Evolutionary conservation across 2,329 filamentous ascomycete genomes (phyloP), one percentile per base, ranked within the genome.

Genomic region (Colletotrichum acutatum): DNA sequence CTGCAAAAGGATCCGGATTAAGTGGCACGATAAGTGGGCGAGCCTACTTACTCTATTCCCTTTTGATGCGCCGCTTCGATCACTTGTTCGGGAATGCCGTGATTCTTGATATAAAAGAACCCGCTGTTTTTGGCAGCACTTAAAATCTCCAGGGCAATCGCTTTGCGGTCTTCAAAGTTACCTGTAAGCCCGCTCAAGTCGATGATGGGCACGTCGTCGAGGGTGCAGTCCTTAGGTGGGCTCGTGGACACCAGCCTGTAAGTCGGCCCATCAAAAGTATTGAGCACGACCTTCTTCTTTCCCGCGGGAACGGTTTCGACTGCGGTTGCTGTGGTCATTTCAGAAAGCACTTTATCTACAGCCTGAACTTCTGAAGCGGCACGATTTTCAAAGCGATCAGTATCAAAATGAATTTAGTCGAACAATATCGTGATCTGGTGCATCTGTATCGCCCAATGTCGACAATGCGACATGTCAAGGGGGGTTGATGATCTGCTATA

Each of bases 61-160:
- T 75, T 74, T 32, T 62, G 30, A 66, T 75, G 71, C 1, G 76
- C 71, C 1, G 68, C 68, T 2, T 75, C 68, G 14, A 82, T 83
- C 5, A 75, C 75, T 34, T 79, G 76, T 34, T 82, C 77, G 0
- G 79, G 66, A 14, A 86, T 84, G 0, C 83, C 83, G 75, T 86
- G 83, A 54, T 86, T 85, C 72, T 82, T 82, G 71, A 86, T 80
- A 69, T 87, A 87, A 75, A 87, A 87, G 76, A 87, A 87, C 0
- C 85, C 85, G 0, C 81, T 86, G 49, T 81, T 84, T 26, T 84
- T 78, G 4, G 84, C 82, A 0, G 85, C 84, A 12, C 78, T 75
- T 60, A 80, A 78, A 3, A 87, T 81, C 14, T 81, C 75, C 4
- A 74, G 62, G 0, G 86, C 85, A 1, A 87, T 76, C 1, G 74